Conservation (phyloP, 2,329 filamentous ascomycete genomes). For the Colletotrichum sp. region DNA sequence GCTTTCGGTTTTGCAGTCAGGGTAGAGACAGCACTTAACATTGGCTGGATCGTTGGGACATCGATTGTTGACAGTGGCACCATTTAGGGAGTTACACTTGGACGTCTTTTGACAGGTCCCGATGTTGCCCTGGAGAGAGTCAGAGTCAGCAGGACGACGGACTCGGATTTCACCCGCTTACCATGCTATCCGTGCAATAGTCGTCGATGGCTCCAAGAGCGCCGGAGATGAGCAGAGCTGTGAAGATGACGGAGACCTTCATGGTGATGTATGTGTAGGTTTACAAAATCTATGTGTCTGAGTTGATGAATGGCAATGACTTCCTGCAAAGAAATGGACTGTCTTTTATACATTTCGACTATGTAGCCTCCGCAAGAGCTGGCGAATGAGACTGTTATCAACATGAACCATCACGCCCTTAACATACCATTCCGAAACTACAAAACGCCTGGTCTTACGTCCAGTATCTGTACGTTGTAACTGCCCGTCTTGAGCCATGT, state of each 20-base stretch:
- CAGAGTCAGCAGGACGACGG: background rate
- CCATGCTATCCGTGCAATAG: constrained; percentile 13
- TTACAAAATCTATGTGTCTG: background rate
- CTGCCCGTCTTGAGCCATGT: background rate
- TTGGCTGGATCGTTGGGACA: constrained; percentile 13
- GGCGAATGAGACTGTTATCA: rapidly evolving
- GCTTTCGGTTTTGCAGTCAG: constrained; percentile 5
- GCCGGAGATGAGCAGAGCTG: background rate
- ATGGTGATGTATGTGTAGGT: background rate
- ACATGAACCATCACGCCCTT: too few relatives aligned
- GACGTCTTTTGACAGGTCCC: constrained; percentile 13
- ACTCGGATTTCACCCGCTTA: background rate
- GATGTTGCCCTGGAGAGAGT: background rate
- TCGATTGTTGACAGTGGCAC: constrained; percentile 1
- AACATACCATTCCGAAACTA: background rate
- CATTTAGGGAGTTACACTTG: constrained; percentile 9
- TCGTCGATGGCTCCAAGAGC: constrained; percentile 1
- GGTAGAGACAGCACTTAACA: constrained; percentile 18
- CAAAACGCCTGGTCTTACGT: background rate
- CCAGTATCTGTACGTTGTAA: background rate
- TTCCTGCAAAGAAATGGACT: background rate
- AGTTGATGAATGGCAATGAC: background rate
- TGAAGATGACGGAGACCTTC: background rate
- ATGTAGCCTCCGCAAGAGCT: background rate
- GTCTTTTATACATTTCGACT: background rate